phyloP scores from a whole-genome alignment of 805 yeast species.

The Zygosaccharomyces gambellarensis region DNA sequence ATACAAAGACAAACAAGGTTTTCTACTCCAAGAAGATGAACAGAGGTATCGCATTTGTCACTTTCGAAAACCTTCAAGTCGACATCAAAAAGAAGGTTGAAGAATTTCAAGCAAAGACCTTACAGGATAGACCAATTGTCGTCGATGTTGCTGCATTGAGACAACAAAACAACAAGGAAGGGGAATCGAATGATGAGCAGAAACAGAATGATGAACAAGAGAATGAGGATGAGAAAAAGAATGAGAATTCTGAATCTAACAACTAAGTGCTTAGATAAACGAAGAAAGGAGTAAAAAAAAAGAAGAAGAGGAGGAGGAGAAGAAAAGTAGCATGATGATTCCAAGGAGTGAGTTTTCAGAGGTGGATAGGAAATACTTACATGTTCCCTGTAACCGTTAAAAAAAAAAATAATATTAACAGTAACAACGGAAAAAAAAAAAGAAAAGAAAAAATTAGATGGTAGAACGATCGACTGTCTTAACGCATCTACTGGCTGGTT shows the following conservation, averaged over 20 bases:
- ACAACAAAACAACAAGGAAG: conserved; percentile 32
- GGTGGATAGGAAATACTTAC: not conserved
- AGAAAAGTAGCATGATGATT: not conserved
- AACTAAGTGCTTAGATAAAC: not conserved
- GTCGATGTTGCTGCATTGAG: conserved; percentile 63
- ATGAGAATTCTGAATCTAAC: not conserved
- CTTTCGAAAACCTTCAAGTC: conserved; percentile 38
- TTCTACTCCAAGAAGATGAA: conserved; percentile 37
- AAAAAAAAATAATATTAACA: too few species aligned
- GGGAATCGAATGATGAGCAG: conserved; percentile 8
- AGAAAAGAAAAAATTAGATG: too few species aligned
- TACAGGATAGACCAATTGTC: conserved; percentile 60
- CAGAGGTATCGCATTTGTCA: conserved; percentile 59
- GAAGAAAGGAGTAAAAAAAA: not conserved
- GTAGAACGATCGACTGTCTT: too few species aligned
- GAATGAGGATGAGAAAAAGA: conserved; percentile 8
- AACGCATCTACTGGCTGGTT: too few species aligned
- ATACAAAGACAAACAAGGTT: conserved; percentile 32
- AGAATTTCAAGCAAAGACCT: conserved; percentile 58
- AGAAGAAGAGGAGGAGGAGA: not conserved
- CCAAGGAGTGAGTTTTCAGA: not conserved
- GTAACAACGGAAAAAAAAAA: not conserved
- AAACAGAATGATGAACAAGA: conserved; percentile 10
- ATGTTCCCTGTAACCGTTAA: not conserved
- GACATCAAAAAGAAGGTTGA: conserved; percentile 63